A percentile compares a stretch with the other conserved stretches of the same genome.
These are phyloP conservation scores for Articulospora tetracladia DNA, from an alignment of 495 filamentous ascomycete genomes.

Conservation along the genomic window DNA sequence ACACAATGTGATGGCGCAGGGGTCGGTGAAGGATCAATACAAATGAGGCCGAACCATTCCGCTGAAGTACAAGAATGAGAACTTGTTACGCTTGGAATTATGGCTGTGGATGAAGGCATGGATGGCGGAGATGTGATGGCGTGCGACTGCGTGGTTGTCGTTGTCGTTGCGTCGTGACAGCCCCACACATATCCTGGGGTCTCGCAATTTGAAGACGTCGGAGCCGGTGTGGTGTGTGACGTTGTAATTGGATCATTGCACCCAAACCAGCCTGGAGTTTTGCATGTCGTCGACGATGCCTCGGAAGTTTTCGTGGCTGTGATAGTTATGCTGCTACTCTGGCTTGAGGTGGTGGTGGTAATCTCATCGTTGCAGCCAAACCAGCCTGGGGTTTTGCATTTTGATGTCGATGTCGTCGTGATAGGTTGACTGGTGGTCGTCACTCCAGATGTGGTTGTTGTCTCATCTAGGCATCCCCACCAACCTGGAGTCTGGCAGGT, in stretches of 20 bases:
- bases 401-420: slow-evolving; percentile 42
- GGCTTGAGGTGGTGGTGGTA: slow-evolving; percentile 27
- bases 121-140: slow-evolving; percentile 25
- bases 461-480: slow-evolving; percentile 70
- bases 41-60: slow-evolving; percentile 26
- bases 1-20: slow-evolving; percentile 17
- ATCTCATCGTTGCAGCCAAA: slow-evolving; percentile 47
- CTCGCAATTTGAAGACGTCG: slow-evolving; percentile 34
- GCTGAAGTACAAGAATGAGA: slow-evolving; percentile 13
- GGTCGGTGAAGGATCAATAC: slow-evolving; percentile 21
- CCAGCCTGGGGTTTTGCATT: slow-evolving; percentile 66
- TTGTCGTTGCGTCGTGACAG: slow-evolving; percentile 45
- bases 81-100: background rate
- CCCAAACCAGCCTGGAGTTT: slow-evolving; percentile 50
- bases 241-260: slow-evolving; percentile 46
- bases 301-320: slow-evolving; percentile 20
- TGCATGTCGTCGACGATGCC: slow-evolving; percentile 35
- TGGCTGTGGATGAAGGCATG: slow-evolving; percentile 7
- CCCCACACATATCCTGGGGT: slow-evolving; percentile 55
- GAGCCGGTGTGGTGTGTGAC: slow-evolving; percentile 22
- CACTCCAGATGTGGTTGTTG: slow-evolving; percentile 41
- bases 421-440: slow-evolving; percentile 42
- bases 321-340: slow-evolving; percentile 17
- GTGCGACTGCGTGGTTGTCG: slow-evolving; percentile 27
- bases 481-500: slow-evolving; percentile 89